Percentiles rank a stretch among this genome's conserved stretches.
Conservation (phyloP, 2,329 filamentous ascomycete species). For the Didymella glomerata region DNA sequence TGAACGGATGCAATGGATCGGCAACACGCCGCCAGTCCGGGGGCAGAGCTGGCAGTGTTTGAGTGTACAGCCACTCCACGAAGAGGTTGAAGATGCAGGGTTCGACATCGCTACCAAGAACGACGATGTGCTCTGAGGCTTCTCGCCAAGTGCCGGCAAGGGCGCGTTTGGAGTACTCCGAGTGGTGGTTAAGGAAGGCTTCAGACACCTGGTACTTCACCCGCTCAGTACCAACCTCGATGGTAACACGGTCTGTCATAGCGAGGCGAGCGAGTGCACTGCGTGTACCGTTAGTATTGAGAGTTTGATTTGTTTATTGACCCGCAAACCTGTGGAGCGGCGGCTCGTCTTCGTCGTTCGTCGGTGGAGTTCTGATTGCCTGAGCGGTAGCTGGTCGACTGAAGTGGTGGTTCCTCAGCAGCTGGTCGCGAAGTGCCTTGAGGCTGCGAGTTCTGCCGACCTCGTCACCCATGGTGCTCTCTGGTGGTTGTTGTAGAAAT, state of each 20-base stretch:
- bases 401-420: constrained; percentile 5
- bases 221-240: constrained; percentile 21
- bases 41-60: constrained; percentile 14
- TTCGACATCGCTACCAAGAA: constrained; percentile 22
- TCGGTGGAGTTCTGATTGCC: neutral
- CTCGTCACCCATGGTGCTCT: constrained; percentile 2
- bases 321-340: constrained; percentile 13
- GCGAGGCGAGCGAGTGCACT: constrained; percentile 9
- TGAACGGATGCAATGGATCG: constrained; percentile 14
- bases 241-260: constrained; percentile 5
- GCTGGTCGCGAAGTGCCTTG: constrained; percentile 11
- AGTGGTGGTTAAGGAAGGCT: constrained; percentile 22
- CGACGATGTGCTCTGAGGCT: constrained; percentile 13
- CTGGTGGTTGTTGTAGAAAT: neutral
- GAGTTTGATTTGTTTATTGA: neutral
- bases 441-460: neutral
- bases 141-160: constrained; percentile 24
- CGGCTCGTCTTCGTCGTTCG: constrained; percentile 1
- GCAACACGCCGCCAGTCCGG: constrained; percentile 20
- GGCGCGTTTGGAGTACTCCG: constrained; percentile 24
- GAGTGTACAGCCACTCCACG: constrained; percentile 26
- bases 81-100: constrained; percentile 20
- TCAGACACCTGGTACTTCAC: constrained; percentile 18
- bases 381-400: constrained; percentile 11
- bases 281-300: neutral